These are phyloP conservation scores for Pythium oligandrum DNA, from an alignment of 352 stramenopile genomes.

Conservation along the genomic window DNA sequence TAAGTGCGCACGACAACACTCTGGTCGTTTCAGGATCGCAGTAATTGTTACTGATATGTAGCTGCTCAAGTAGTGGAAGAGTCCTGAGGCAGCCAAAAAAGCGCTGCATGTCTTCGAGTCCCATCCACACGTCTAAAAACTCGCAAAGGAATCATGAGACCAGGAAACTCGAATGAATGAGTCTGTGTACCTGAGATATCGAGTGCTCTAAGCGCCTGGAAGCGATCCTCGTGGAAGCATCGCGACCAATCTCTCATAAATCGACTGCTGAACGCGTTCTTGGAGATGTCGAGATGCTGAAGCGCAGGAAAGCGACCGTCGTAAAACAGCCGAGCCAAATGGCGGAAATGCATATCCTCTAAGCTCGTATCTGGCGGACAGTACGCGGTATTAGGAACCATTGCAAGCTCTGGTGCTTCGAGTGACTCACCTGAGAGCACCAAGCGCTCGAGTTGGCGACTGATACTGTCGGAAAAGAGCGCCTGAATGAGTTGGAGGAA, in stretches of 20 bases:
- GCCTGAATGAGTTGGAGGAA: slow-evolving; percentile 50
- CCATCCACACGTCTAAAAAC: slow-evolving; percentile 34
- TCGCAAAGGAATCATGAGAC: not conserved
- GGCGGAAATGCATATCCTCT: slow-evolving; percentile 38
- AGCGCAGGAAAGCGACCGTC: slow-evolving; percentile 39
- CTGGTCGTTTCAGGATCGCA: slow-evolving; percentile 27
- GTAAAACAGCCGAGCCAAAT: slow-evolving; percentile 41
- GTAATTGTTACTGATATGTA: slow-evolving; percentile 42
- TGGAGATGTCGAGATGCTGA: slow-evolving; percentile 23
- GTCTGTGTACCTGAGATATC: slow-evolving; percentile 38
- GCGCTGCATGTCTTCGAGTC: slow-evolving; percentile 46
- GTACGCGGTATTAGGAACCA: too few species aligned
- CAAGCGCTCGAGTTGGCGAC: slow-evolving; percentile 23
- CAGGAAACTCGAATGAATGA: not conserved
- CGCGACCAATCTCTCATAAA: slow-evolving; percentile 55
- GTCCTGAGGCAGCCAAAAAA: slow-evolving; percentile 41
- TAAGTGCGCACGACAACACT: slow-evolving; percentile 26
- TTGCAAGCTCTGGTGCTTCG: not conserved
- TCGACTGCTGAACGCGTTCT: slow-evolving; percentile 48
- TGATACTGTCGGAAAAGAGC: slow-evolving; percentile 49
- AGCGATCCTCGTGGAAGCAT: slow-evolving; percentile 45
- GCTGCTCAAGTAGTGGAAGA: slow-evolving; percentile 19
- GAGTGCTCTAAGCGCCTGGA: slow-evolving; percentile 24
- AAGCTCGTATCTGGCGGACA: slow-evolving; percentile 26
- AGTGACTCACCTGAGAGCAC: slow-evolving; percentile 23